Conservation (phyloP, 495 filamentous ascomycete genomes). For the Penicillium egyptiacum region DNA sequence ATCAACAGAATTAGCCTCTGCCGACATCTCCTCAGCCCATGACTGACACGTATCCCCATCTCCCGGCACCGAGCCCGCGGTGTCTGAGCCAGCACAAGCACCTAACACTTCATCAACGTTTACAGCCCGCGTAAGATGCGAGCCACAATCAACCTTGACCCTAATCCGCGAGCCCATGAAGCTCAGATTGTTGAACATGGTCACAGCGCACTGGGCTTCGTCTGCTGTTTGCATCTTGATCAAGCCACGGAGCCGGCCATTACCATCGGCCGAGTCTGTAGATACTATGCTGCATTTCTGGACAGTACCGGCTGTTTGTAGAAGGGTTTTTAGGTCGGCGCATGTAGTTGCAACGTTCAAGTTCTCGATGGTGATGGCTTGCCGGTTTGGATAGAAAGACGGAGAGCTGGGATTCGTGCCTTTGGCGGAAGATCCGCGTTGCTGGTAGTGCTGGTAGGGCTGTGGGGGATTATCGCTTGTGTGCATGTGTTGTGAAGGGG, state of each 20-base stretch:
- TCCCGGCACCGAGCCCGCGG: not conserved
- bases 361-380: slow-evolving; percentile 34
- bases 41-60: not conserved
- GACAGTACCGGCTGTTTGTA: slow-evolving; percentile 28
- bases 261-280: slow-evolving; percentile 10
- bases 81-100: slow-evolving; percentile 1
- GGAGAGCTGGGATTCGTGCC: slow-evolving; percentile 13
- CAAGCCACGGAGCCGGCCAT: slow-evolving; percentile 30
- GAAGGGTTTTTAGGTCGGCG: slow-evolving; percentile 24
- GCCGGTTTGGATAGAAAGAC: slow-evolving; percentile 11
- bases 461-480: not conserved
- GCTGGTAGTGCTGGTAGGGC: slow-evolving; percentile 8
- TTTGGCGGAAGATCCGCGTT: slow-evolving; percentile 10
- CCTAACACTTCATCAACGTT: slow-evolving; percentile 15
- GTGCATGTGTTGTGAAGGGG: slow-evolving; percentile 26
- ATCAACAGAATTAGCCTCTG: slow-evolving; percentile 8
- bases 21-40: slow-evolving; percentile 7
- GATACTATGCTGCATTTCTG: slow-evolving; percentile 36
- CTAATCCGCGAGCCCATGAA: slow-evolving; percentile 37
- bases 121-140: slow-evolving; percentile 8
- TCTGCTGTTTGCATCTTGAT: slow-evolving; percentile 37
- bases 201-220: slow-evolving; percentile 35
- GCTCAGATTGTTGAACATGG: slow-evolving; percentile 32
- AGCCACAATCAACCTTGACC: slow-evolving; percentile 13
- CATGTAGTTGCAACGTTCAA: slow-evolving; percentile 27